These are phyloP conservation scores for Nissolia schottii DNA, from an alignment of 306 rosid genomes.

Conservation along the genomic window DNA sequence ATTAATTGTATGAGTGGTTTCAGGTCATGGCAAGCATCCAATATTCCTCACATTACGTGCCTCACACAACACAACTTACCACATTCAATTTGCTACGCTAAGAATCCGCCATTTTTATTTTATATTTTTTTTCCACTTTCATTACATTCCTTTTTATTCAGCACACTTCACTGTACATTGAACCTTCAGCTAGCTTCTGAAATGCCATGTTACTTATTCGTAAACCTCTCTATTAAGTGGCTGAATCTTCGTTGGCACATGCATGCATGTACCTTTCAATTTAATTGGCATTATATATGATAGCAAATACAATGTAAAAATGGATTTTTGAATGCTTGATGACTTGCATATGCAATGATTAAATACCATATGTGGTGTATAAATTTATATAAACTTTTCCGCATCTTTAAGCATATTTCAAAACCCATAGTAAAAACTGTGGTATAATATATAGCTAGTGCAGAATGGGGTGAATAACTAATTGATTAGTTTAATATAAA, in stretches of 20 bases:
- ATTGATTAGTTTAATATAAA: too few species aligned
- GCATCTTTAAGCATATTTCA: not conserved
- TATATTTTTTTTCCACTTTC: not conserved
- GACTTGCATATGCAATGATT: not conserved
- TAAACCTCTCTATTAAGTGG: not conserved
- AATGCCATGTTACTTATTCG: not conserved
- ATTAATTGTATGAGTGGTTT: too few species aligned
- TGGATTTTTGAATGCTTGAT: not conserved
- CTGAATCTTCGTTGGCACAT: not conserved
- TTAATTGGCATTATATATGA: not conserved
- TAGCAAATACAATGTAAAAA: not conserved
- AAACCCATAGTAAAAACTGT: not conserved
- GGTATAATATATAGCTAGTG: too few species aligned
- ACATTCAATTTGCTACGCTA: conserved; percentile 35
- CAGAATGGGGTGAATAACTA: too few species aligned
- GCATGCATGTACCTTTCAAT: not conserved
- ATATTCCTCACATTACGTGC: conserved; percentile 41
- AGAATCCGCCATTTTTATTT: conserved; percentile 21
- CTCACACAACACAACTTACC: conserved; percentile 42
- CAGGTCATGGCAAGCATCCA: conserved; percentile 18
- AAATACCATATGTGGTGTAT: not conserved
- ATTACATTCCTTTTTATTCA: not conserved
- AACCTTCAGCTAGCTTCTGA: conserved; percentile 12
- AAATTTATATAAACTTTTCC: not conserved
- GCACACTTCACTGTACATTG: conserved; percentile 8